Base-by-base conservation (phyloP, 129 eudicot genomes). In the Daucus carota region DNA sequence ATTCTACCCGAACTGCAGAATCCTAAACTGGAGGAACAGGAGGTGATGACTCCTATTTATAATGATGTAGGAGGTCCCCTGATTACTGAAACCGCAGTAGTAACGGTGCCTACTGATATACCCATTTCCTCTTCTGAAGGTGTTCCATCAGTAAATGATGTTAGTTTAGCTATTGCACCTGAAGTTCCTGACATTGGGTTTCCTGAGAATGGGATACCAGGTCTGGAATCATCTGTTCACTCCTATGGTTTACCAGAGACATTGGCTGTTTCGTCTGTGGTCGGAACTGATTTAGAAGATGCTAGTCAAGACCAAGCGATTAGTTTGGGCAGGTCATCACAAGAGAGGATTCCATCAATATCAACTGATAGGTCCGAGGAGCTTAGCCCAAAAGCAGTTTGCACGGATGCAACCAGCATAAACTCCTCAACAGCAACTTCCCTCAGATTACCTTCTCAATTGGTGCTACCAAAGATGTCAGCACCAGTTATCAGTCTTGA, bases 361-460 rank as follows among this genome's bases (percentile, higher is more conserved):
- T 95, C 99, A 44, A 88, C 92, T 54, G 99, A 95, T 75, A 92
- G 82, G 79, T 92, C 99, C 48, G 99, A 95, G 83, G 99, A 95
- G 80, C 92, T 89, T 82, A 91, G 99, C 74, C 91, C 96, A 46
- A 93, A 87, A 82, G 83, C 90, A 47, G 85, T 83, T 48, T 76
- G 73, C 66, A 76, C 77, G 29, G 97, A 91, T 54, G 76, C 82
- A 79, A 88, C 79, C 74, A 83, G 82, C 76, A 81, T 78, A 32
- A 88, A 70, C 73, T 82, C 90, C 73, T 87, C 92, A 20, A 85
- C 86, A 38, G 92, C 89, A 78, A 94, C 89, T 82, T 95, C 97
- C 82, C 65, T 83, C 78, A 87, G 85, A 71, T 75, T 87, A 50
- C 36, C 82, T 68, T 46, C 86, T 66, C 90, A 85, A 75, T 77